These are phyloP conservation scores for Mortierella sp. DNA, from an alignment of 371 early-diverging fungal genomes.

Conservation along the genomic window DNA sequence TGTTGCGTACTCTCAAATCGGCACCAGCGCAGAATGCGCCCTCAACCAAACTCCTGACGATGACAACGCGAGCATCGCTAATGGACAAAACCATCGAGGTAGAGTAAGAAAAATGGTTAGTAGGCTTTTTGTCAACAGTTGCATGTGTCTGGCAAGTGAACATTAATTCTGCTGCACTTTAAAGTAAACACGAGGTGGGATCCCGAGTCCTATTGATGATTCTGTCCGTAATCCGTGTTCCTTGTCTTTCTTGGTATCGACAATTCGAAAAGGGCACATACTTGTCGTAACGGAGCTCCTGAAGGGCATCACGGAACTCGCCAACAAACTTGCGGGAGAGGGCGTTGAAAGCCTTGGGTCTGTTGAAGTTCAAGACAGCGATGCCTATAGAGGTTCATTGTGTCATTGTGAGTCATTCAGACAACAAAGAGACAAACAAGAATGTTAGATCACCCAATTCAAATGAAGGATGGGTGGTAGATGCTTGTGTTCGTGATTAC, in stretches of 20 bases:
- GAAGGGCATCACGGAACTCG: conserved; percentile 79
- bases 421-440: background rate
- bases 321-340: conserved; percentile 83
- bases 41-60: conserved; percentile 86
- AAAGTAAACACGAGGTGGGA: conserved; percentile 29
- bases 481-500: background rate
- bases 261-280: conserved; percentile 9
- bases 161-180: conserved; percentile 2
- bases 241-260: background rate
- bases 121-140: background rate
- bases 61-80: conserved; percentile 82
- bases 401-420: background rate
- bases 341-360: conserved; percentile 93
- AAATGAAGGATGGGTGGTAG: background rate
- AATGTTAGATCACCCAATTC: background rate
- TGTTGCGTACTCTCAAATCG: conserved; percentile 84
- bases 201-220: background rate
- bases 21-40: conserved; percentile 97
- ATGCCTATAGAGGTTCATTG: conserved; percentile 71
- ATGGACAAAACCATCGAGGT: background rate
- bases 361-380: conserved; percentile 84
- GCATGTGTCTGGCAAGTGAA: background rate
- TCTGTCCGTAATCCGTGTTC: background rate
- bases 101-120: background rate
- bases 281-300: conserved; percentile 74